Evolutionary conservation across 1,284 basidiomycete species (phyloP).

Genomic region (Ustilago lituana): DNA sequence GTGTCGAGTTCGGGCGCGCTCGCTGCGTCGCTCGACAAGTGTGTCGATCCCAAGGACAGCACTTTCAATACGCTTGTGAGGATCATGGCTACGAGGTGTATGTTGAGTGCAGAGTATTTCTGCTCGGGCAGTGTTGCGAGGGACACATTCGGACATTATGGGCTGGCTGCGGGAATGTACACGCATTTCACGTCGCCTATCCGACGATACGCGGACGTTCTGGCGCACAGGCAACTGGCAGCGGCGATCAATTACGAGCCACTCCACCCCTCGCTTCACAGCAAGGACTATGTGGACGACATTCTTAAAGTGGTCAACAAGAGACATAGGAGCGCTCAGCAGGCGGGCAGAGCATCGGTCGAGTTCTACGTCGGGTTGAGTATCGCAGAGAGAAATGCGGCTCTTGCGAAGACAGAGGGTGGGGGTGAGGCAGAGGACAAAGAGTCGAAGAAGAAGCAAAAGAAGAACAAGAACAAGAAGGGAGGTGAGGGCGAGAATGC

Average conservation of each 20-base stretch:
- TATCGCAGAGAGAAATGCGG: constrained; percentile 70
- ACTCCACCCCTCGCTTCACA: constrained; percentile 86
- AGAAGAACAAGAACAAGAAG: background rate
- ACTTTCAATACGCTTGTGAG: constrained; percentile 97
- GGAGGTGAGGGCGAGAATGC: background rate
- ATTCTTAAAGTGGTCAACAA: constrained; percentile 88
- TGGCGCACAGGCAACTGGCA: constrained; percentile 91
- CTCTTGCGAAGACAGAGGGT: constrained; percentile 52
- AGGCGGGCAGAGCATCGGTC: constrained; percentile 92
- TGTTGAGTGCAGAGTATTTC: constrained; percentile 98
- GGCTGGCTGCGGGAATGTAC: constrained; percentile 93
- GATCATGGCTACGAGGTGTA: constrained; percentile 98
- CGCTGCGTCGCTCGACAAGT: constrained; percentile 88
- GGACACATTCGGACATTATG: constrained; percentile 95
- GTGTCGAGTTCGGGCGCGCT: constrained; percentile 90
- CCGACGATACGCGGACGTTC: constrained; percentile 75
- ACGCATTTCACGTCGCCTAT: constrained; percentile 84
- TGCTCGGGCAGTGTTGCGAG: constrained; percentile 90
- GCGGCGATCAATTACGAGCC: constrained; percentile 87
- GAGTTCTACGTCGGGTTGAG: constrained; percentile 97
- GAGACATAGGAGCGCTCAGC: constrained; percentile 93
- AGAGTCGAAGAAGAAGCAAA: no score
- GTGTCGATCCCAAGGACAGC: constrained; percentile 73
- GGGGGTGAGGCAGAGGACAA: no score
- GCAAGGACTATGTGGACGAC: constrained; percentile 87